Percentiles rank a stretch among this genome's conserved stretches.
Evolutionary conservation across 257 asterid genomes (phyloP).

Genomic region (Primulina tabacum): DNA sequence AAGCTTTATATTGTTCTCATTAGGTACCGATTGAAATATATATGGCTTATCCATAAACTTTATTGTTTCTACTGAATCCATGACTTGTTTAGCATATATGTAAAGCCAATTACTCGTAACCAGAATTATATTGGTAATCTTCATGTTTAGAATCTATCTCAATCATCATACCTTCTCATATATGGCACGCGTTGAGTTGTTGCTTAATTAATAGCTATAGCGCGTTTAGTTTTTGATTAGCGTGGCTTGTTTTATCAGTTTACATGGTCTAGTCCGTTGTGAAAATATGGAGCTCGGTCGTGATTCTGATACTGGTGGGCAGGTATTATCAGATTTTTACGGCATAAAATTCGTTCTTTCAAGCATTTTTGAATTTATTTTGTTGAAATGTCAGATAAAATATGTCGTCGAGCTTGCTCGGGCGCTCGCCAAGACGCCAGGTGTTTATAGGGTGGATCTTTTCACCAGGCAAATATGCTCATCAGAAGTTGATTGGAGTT

Average conservation of each 20-base stretch:
- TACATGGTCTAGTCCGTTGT: conserved; percentile 85
- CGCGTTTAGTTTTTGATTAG: conserved; percentile 1
- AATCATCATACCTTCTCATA: neutral
- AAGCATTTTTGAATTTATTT: conserved; percentile 11
- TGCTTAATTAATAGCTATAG: neutral
- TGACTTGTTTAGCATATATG: neutral
- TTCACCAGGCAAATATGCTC: conserved; percentile 80
- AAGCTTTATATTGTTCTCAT: conserved; percentile 69
- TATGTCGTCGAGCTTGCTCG: conserved; percentile 80
- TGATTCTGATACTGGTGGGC: conserved; percentile 91
- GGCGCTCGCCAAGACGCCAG: conserved; percentile 76
- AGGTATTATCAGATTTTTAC: conserved; percentile 36
- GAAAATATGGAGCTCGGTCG: conserved; percentile 96
- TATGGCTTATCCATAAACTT: no score
- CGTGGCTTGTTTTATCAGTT: conserved; percentile 37
- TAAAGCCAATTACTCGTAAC: neutral
- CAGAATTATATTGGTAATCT: neutral
- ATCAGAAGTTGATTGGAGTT: conserved; percentile 83
- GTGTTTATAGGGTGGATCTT: conserved; percentile 75
- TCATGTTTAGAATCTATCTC: neutral
- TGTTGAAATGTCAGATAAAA: conserved; percentile 48
- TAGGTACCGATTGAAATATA: conserved; percentile 35
- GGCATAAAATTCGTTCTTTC: neutral
- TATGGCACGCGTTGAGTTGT: neutral
- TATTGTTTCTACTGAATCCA: no score